Evolutionary conservation across 2,329 filamentous ascomycete genomes (phyloP), one percentile per base, ranked within the genome.

Genomic region (Pseudogymnoascus sp.): DNA sequence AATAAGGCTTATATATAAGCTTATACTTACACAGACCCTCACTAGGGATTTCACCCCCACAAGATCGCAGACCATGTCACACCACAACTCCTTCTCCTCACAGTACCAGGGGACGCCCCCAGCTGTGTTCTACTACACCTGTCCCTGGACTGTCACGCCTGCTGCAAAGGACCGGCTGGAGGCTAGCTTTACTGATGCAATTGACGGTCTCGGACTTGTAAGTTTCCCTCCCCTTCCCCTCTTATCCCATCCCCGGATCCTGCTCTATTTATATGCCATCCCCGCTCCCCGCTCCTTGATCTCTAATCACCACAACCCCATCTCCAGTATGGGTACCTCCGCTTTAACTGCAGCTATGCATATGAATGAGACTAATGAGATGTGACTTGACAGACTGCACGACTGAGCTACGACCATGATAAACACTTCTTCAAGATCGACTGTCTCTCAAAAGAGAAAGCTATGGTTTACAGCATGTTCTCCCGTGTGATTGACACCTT

Each of bases 381-480:
- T 19, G 28, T 2, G 49, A 4, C 49, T 6, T 33, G 4, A 19
- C 11, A 55, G 49, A 22, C 25, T 33, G 28, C 49, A 12, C 49
- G 25, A 22, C 49, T 55, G 1, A 55, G 49, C 28, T 55, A 55
- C n/a, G 28, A 55, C 28, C 49, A 55, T 55, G 49, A 55, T 16
- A 55, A 55, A n/a, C 49, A 55, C 28, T 19, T 55, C 16, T 55
- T 55, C 28, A 55, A 55, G 49, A 55, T 55, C 28, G 49, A 55
- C 9, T 55, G 49, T 7, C 49, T 33, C 11, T 28, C 25, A 11
- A 8, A 19, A 5, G 49, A 55, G 28, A 33, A 55, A n/a, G 28
- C 28, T 2, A 33, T 55, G n/a, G 49, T 55, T 9, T 33, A 19
- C 30, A 33, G n/a, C 28, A 55, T 33, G 28, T 33, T 55, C 22